Base-by-base conservation (phyloP, 441 rosid species). In the Jatropha podagrica region DNA sequence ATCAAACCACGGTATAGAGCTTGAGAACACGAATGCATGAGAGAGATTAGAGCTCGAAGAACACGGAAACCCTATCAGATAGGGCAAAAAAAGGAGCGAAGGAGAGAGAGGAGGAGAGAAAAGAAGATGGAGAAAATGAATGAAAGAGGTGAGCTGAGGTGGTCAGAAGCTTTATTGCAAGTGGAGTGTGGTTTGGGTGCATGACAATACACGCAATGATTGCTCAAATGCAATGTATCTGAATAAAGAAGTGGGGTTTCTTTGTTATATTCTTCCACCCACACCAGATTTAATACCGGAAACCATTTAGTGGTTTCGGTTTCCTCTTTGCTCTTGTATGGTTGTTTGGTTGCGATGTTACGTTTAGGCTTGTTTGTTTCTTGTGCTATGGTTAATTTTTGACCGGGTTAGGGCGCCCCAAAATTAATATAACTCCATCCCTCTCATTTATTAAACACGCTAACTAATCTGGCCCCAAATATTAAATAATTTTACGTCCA, bases 141-240 rank as follows among this genome's bases (percentile, higher is more conserved):
- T 51, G 82, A 59, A 68, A 56, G 69, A 18, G 0, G 12, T 2
- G 27, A 2, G 52, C 1, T 26, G 55, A 64, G 69, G 11, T 68
- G 58, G 55, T 15, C 68, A 60, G 48, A 52, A 49, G 18, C 70
- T 70, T 84, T 81, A 78, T 67, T 61, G 59, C 7, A 69, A 40
- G 76, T 9, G 65, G 73, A 68, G 67, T 7, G 68, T n/a, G 69
- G 68, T 79, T 82, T 40, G 3, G 79, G 88, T 83, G 80, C 76
- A 78, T 72, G 77, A 76, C 69, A 71, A 79, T 73, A 81, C 81
- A 78, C 82, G 23, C 42, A 27, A 85, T 37, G 26, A 51, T 69
- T 82, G 27, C 87, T 81, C 87, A 89, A 72, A 86, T 93, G 82
- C 97, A 93, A 80, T 89, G 93, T 73, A 89, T 85, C 74, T 87